Evolutionary conservation across 2,329 filamentous ascomycete genomes (phyloP).

Genomic region (Sporothrix inflata): DNA sequence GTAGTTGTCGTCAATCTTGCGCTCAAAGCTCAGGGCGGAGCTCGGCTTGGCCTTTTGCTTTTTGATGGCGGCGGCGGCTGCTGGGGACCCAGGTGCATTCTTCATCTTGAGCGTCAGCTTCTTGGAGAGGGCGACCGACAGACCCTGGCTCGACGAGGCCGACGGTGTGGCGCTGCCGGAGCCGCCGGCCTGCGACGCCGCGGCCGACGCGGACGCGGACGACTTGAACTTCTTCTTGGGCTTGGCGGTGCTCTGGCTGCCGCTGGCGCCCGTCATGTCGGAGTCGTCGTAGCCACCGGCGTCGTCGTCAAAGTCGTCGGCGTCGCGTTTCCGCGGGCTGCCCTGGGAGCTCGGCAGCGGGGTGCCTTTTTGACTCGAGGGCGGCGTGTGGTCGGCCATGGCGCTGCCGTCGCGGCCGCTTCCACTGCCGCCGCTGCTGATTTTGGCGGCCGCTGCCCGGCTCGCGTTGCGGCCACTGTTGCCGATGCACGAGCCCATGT

Average conservation of each 20-base stretch:
- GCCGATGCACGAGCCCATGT: conserved; percentile 70
- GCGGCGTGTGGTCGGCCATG: conserved; percentile 60
- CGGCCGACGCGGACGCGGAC: conserved; percentile 28
- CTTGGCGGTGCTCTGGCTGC: conserved; percentile 37
- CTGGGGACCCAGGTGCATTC: conserved; percentile 44
- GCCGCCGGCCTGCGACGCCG: conserved; percentile 1
- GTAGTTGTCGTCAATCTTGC: conserved; percentile 40
- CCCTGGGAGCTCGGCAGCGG: conserved; percentile 59
- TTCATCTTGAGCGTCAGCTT: conserved; percentile 51
- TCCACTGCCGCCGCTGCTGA: conserved; percentile 62
- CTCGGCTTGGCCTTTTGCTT: conserved; percentile 60
- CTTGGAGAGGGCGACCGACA: conserved; percentile 31
- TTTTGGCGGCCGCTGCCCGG: conserved; percentile 64
- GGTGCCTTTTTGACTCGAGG: conserved; percentile 65
- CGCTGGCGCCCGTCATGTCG: conserved; percentile 36
- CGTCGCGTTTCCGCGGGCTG: conserved; percentile 62
- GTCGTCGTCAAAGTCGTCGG: conserved; percentile 58
- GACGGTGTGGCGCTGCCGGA: conserved; percentile 28
- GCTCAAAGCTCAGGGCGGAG: conserved; percentile 56
- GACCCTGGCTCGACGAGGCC: conserved; percentile 32
- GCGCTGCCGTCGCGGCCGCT: conserved; percentile 46
- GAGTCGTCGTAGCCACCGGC: conserved; percentile 48
- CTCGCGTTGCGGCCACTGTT: conserved; percentile 67
- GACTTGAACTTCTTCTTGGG: conserved; percentile 62
- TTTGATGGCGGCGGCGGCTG: conserved; percentile 42